Evolutionary conservation across 352 stramenopile species (phyloP), one percentile per base, ranked within the genome.

Genomic region (Phytophthora litchii): DNA sequence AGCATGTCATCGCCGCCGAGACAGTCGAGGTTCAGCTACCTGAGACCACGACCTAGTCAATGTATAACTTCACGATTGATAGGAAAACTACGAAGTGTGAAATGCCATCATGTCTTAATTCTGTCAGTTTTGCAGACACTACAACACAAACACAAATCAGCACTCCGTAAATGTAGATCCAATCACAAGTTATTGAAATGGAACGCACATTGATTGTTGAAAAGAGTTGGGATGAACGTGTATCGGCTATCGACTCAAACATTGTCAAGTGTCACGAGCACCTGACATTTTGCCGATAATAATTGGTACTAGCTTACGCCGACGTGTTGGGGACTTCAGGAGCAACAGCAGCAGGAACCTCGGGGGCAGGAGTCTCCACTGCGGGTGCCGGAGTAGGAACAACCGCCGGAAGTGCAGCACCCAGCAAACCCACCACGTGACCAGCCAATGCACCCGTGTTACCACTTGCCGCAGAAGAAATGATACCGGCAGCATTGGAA

Each of bases 1-100:
- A 50, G 45, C 48, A 32, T 20, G 14, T 32, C 14, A 36, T 60
- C 1, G n/a, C 13, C 0, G 16, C 31, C 14, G 43, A 63, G 37
- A 63, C 34, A n/a, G 37, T 67, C 32, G 40, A 63, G 3, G 40
- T 67, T 42, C 50, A 67, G 25, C 31, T 60, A 32, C 32, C 40
- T n/a, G 41, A 65, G n/a, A 23, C 41, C 5, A 60, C 56, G 17
- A 14, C 34, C 4, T 54, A 44, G 35, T n/a, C 32, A 42, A 52
- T 31, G 3, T 3, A 31, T 31, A 31, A 31, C 29, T 34, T 34
- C 7, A 11, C 6, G 29, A 34, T 34, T 27, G 3, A 27, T 27
- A 5, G 23, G 23, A 27, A 5, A 27, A 27, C 23, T 27, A 5
- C 23, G 5, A 27, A 27, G 5, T n/a, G n/a, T n/a, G n/a, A n/a